phyloP scores from a whole-genome alignment of 768 basidiomycete genomes.

The Leucosporidium scottii region DNA sequence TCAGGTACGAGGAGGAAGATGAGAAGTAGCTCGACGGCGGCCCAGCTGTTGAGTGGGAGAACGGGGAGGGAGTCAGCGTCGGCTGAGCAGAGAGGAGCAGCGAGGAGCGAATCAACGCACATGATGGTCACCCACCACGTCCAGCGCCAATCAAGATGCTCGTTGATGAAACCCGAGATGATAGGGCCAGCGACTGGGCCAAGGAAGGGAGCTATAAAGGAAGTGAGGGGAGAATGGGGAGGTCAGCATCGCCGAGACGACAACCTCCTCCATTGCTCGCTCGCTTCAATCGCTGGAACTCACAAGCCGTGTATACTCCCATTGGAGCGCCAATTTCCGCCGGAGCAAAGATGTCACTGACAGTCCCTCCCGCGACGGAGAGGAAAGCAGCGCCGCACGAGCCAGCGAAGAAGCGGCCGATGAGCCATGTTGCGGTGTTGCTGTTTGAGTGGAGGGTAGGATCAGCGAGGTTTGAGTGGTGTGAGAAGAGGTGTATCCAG shows the following conservation, averaged over 20 bases:
- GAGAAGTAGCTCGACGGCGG: constrained; percentile 50
- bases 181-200: constrained; percentile 49
- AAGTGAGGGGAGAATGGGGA: too few species aligned
- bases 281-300: too few species aligned
- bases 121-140: constrained; percentile 64
- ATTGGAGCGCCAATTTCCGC: constrained; percentile 44
- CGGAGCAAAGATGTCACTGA: constrained; percentile 47
- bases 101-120: neutral
- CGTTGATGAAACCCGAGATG: constrained; percentile 62
- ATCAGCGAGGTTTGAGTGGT: neutral
- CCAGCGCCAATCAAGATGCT: constrained; percentile 51
- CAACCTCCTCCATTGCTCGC: too few species aligned
- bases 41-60: constrained; percentile 48
- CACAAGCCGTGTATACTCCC: constrained; percentile 46
- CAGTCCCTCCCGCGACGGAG: constrained; percentile 57
- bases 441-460: constrained; percentile 42
- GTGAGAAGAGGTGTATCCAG: constrained; percentile 15
- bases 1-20: constrained; percentile 56
- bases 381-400: constrained; percentile 56
- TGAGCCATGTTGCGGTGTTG: constrained; percentile 47
- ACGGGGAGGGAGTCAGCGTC: neutral
- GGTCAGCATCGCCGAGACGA: too few species aligned
- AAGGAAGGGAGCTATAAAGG: constrained; percentile 48
- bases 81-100: too few species aligned
- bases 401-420: constrained; percentile 57